Conservation (phyloP, 257 asterid genomes). For the Phtheirospermum japonicum region DNA sequence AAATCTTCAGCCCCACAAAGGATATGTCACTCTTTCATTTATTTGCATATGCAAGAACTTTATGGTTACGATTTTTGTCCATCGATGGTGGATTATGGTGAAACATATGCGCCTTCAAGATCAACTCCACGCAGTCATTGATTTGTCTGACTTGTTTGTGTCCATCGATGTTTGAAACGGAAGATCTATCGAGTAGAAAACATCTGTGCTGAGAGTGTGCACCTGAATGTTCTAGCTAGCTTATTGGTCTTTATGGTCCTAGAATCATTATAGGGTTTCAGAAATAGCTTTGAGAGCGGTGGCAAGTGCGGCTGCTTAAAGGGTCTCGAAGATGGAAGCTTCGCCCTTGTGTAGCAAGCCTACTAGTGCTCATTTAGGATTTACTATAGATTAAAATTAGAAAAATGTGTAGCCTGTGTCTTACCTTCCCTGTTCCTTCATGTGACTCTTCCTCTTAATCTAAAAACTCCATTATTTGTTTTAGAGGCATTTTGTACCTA, state of each 20-base stretch:
- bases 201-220: background rate
- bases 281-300: slow-evolving; percentile 11
- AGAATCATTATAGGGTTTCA: slow-evolving; percentile 6
- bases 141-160: slow-evolving; percentile 2
- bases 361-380: background rate
- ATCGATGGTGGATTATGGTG: background rate
- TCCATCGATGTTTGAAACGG: background rate
- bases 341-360: background rate
- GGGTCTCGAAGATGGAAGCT: background rate
- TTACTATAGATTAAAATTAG: slow-evolving; percentile 1
- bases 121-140: slow-evolving; percentile 6
- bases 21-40: background rate
- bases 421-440: background rate
- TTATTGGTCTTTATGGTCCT: background rate
- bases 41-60: background rate
- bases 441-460: background rate
- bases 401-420: background rate
- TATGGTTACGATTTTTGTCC: background rate
- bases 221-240: background rate
- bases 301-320: background rate
- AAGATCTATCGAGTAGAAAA: background rate
- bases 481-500: background rate
- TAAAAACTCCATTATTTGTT: background rate
- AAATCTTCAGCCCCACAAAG: background rate
- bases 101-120: background rate